Evolutionary conservation across 202 grass and related monocot species (phyloP), one percentile per base, ranked within the genome.

Genomic region (Zizania palustris): DNA sequence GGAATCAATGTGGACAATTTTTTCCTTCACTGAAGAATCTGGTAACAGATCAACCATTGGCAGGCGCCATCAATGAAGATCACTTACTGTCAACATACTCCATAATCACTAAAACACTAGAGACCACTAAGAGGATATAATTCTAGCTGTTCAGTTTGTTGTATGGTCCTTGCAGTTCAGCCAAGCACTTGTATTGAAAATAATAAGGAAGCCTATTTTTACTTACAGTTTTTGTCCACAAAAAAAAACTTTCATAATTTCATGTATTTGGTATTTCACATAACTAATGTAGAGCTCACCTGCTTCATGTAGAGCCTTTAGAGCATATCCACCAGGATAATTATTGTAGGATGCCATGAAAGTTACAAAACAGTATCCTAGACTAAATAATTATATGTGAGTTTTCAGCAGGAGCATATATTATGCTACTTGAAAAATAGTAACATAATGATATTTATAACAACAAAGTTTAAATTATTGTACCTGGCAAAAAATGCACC

Each of bases 291-390:
- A 78, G 54, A 45, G 34, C 59, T 87, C 88, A 98, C 96, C 96
- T 43, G 85, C 66, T 95, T 85, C 80, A 83, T 98, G 96, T 69
- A 98, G 54, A 80, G 81, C 63, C 74, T 90, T 95, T 60, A 98
- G 78, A 90, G 91, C 91, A 81, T 90, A 86, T 45, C 80, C 96
- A 87, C 96, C 96, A 82, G 96, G 96, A 82, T 98, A 98, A 85
- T 98, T 95, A 82, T 92, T 87, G 81, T 95, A 98, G 21, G 91
- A 98, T 76, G 89, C 96, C 75, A 89, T 81, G 63, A 98, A 92
- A 76, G 83, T 88, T 54, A 98, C 78, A 76, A 63, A 15, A 64
- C 91, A 88, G 63, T 85, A 95, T 86, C 87, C 96, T 85, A 90
- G 71, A 85, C 96, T 98, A 90, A 63, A 85, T 60, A 89, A 78